A percentile compares a stretch with the other conserved stretches of the same genome.
Conservation (phyloP, 225 moss, liverwort and hornwort genomes). For the Rhytidiadelphus loreus region DNA sequence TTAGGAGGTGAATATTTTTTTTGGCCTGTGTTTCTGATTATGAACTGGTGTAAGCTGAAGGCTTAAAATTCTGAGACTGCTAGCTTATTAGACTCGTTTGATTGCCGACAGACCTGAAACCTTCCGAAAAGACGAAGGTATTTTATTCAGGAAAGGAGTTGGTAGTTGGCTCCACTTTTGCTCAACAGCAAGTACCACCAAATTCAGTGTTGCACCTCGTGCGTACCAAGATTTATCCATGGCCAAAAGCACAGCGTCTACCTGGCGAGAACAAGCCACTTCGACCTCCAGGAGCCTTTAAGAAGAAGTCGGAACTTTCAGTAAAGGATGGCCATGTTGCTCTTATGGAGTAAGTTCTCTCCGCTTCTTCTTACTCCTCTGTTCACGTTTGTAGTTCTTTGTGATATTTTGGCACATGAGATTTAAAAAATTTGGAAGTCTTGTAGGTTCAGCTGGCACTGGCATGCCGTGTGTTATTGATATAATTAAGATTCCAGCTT, state of each 20-base stretch:
- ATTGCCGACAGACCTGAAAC: conserved; percentile 76
- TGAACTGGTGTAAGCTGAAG: background rate
- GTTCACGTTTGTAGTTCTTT: background rate
- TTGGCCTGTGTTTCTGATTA: background rate
- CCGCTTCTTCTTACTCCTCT: background rate
- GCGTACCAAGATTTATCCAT: conserved; percentile 82
- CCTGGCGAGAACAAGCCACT: conserved; percentile 93
- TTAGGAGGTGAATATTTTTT: conserved; percentile 60
- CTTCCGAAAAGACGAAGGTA: conserved; percentile 79
- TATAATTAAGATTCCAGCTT: background rate
- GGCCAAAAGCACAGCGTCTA: conserved; percentile 94
- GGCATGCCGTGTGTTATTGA: background rate
- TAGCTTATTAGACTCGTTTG: conserved; percentile 13
- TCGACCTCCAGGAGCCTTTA: conserved; percentile 94
- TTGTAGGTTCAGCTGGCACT: background rate
- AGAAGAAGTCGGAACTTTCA: conserved; percentile 98
- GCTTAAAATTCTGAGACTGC: background rate
- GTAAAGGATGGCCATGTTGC: conserved; percentile 99
- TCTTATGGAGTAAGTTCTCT: conserved; percentile 82
- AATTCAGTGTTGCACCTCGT: conserved; percentile 97
- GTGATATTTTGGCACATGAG: background rate
- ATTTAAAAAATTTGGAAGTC: background rate
- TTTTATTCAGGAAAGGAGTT: conserved; percentile 92
- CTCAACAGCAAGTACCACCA: conserved; percentile 96
- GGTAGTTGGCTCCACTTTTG: conserved; percentile 72